Percentiles rank a stretch among this genome's conserved stretches.
Evolutionary conservation across 2,329 filamentous ascomycete species (phyloP).

Genomic region (Talaromyces sp.): DNA sequence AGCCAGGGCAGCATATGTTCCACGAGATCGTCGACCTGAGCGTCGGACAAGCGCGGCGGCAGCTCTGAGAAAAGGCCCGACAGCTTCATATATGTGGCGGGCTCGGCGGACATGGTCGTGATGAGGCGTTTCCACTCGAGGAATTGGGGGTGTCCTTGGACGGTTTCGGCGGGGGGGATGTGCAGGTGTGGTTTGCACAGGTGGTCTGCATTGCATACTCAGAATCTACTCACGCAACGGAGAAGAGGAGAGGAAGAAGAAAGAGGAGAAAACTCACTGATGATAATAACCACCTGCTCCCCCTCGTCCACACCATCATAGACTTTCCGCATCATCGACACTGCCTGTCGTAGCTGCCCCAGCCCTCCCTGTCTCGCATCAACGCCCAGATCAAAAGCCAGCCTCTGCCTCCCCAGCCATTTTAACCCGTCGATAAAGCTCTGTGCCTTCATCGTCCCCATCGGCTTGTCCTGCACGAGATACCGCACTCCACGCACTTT

Average conservation of each 20-base stretch:
- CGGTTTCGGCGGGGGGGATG: constrained; percentile 34
- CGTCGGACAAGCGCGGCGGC: constrained; percentile 21
- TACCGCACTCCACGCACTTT: constrained; percentile 76
- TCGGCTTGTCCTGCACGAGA: constrained; percentile 70
- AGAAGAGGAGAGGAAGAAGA: too few relatives aligned
- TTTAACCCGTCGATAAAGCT: constrained; percentile 61
- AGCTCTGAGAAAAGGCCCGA: constrained; percentile 81
- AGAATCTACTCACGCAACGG: background rate
- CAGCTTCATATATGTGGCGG: constrained; percentile 81
- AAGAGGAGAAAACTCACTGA: constrained; percentile 46
- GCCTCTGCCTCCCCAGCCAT: constrained; percentile 57
- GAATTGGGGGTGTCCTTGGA: constrained; percentile 48
- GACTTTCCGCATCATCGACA: constrained; percentile 63
- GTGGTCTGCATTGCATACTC: constrained; percentile 57
- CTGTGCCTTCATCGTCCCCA: constrained; percentile 57
- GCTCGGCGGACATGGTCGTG: constrained; percentile 58
- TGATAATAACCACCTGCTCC: constrained; percentile 60
- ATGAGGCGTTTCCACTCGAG: constrained; percentile 65
- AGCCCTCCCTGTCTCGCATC: constrained; percentile 73
- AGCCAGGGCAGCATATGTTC: constrained; percentile 64
- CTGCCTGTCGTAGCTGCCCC: constrained; percentile 65
- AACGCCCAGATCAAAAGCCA: constrained; percentile 76
- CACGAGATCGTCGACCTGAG: constrained; percentile 35
- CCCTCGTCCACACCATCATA: constrained; percentile 55
- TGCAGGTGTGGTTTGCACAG: constrained; percentile 80